Base-by-base conservation (phyloP, 306 rosid genomes). In the Quercus rubra region DNA sequence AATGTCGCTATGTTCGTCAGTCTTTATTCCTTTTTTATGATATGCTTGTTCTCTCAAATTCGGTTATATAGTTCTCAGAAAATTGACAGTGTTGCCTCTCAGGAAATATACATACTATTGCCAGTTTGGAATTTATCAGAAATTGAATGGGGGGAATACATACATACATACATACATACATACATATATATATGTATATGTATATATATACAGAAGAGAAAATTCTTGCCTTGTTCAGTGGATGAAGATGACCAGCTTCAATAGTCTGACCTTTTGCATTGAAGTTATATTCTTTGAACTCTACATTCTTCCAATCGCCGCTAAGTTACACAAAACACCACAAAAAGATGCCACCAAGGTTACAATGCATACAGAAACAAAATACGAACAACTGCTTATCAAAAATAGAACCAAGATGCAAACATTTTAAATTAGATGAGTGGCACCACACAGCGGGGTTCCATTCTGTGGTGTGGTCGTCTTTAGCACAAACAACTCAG, bases 191-290 rank as follows among this genome's bases (percentile, higher is more conserved):
- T 46, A 11, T 1, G 2, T 46, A 10, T 3, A 9, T 43, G 1
- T 43, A 1, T 43, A 30, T 55, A 70, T 30, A 66, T 41, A 81
- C 68, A 27, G 27, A 4, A 56, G 52, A 23, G 8, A 17, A 75
- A 78, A 12, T 82, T 19, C 92, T 88, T 88, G 75, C 98, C 99
- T 95, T 93, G 77, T 92, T 90, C 78, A 92, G 81, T 5, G 99
- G 99, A 90, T 95, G 99, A 83, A 95, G 98, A 82, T 84, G 81
- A 62, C 99, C 99, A 77, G 96, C 85, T 73, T 91, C 97, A 73
- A 83, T 79, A 78, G 98, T 93, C 80, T 82, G 94, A 84, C 99
- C 99, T 85, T 92, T 90, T 51, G 99, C 97, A 1, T 55, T 85
- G 86, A 87, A 95, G 82, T 95, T 95, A 81, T 88, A 91, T 80